Conservation (phyloP, 345 rosid genomes). For the Moricandia arvensis region DNA sequence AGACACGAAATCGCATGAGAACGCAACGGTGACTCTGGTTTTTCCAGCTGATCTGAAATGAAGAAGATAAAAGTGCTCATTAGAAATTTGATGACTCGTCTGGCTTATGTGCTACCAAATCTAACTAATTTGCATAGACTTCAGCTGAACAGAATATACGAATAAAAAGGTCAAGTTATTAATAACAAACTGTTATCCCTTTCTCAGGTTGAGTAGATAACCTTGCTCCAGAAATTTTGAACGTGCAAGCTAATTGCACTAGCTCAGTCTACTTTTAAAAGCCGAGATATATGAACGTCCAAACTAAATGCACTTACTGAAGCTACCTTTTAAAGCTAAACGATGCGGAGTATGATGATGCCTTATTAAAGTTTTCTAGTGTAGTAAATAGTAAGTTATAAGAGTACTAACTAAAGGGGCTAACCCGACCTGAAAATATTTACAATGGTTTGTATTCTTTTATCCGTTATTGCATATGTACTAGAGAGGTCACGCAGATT, state of each 20-base stretch:
- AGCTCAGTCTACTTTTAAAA: conserved; percentile 1
- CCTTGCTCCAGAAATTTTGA: not conserved
- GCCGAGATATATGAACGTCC: not conserved
- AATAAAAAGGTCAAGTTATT: conserved; percentile 17
- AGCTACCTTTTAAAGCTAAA: not conserved
- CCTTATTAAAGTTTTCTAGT: not conserved
- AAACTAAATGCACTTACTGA: conserved; percentile 11
- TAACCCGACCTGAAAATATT: not conserved
- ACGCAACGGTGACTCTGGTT: conserved; percentile 61
- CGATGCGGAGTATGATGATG: not conserved
- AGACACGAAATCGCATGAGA: conserved; percentile 75
- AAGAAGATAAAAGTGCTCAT: conserved; percentile 33
- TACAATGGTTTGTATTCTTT: conserved; percentile 1
- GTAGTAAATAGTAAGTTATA: not conserved
- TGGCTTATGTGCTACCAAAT: conserved; percentile 7
- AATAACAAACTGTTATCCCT: conserved; percentile 3
- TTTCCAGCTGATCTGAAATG: conserved; percentile 73
- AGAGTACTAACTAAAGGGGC: not conserved
- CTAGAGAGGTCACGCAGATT: conserved; percentile 22
- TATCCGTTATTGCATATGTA: not conserved
- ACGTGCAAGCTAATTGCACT: conserved; percentile 15
- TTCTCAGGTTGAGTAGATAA: not conserved
- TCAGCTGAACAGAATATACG: conserved; percentile 16
- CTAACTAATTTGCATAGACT: conserved; percentile 8
- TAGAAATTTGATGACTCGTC: conserved; percentile 11